A percentile compares a stretch with the other conserved stretches of the same genome.
Evolutionary conservation across 441 rosid genomes (phyloP).

Genomic region (Aleurites moluccanus): DNA sequence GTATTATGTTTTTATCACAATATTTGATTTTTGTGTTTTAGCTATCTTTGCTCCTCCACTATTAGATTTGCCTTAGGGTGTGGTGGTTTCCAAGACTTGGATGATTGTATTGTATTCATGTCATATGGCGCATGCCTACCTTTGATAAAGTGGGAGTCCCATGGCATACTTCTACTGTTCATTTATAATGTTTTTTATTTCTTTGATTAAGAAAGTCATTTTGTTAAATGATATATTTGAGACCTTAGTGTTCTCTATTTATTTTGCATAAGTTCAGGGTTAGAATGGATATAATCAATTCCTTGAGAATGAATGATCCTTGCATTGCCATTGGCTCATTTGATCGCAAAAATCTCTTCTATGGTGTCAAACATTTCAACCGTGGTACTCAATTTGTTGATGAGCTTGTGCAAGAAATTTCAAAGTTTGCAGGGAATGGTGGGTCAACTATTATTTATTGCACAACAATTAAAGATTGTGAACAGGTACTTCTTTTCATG

Average conservation of each 20-base stretch:
- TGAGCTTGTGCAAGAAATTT: conserved; percentile 48
- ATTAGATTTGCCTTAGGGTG: background rate
- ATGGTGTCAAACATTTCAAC: conserved; percentile 44
- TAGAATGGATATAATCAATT: conserved; percentile 40
- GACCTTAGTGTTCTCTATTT: background rate
- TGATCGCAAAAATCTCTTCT: conserved; percentile 54
- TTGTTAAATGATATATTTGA: background rate
- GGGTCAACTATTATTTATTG: conserved; percentile 50
- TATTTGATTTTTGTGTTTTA: background rate
- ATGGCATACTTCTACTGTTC: background rate
- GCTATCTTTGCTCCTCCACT: background rate
- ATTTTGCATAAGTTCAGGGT: conserved; percentile 35
- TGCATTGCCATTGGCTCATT: conserved; percentile 51
- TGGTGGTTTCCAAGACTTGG: background rate
- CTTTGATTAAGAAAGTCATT: background rate
- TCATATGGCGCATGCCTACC: background rate
- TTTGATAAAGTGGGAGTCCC: background rate
- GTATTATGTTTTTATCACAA: background rate
- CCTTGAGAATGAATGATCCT: conserved; percentile 46
- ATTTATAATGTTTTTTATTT: background rate
- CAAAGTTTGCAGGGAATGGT: conserved; percentile 29
- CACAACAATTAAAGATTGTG: conserved; percentile 47
- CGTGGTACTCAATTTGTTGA: conserved; percentile 34
- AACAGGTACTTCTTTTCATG: conserved; percentile 35
- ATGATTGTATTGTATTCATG: background rate